Conservation (phyloP, 2,329 filamentous ascomycete genomes). For the Botrytis fabae region DNA sequence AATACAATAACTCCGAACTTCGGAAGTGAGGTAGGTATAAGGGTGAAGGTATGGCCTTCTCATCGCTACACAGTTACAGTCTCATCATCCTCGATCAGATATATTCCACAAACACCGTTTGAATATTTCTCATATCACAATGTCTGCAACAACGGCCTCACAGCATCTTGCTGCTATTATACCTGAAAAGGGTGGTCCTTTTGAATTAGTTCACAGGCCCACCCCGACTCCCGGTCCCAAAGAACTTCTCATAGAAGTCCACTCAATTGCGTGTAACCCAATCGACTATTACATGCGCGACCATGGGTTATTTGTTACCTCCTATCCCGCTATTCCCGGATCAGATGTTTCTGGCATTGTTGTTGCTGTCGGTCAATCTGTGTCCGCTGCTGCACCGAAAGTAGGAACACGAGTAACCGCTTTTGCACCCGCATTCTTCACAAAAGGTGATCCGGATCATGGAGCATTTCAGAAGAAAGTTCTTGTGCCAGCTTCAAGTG, state of each 20-base stretch:
- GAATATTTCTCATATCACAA: not conserved
- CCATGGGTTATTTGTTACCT: constrained; percentile 37
- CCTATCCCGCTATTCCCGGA: constrained; percentile 31
- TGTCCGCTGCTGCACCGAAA: constrained; percentile 22
- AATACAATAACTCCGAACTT: not conserved
- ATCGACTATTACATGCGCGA: constrained; percentile 42
- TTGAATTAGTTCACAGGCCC: constrained; percentile 13
- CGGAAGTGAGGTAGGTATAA: constrained; percentile 1
- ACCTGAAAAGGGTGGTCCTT: not conserved
- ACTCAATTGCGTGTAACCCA: constrained; percentile 46
- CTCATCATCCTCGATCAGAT: not conserved
- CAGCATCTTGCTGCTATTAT: constrained; percentile 18
- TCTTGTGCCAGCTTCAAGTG: constrained; percentile 30
- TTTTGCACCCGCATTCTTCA: constrained; percentile 33
- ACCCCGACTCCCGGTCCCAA: constrained; percentile 44
- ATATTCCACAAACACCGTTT: not conserved
- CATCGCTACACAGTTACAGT: not conserved
- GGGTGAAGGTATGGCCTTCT: not conserved
- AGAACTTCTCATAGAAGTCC: constrained; percentile 45
- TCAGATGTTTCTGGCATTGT: constrained; percentile 30
- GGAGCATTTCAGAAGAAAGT: constrained; percentile 40
- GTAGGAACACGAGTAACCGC: constrained; percentile 39
- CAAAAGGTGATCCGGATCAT: constrained; percentile 25
- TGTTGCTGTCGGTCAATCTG: constrained; percentile 22
- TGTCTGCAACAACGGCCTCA: not conserved